A percentile compares a stretch with the other conserved stretches of the same genome.
phyloP scores from a whole-genome alignment of 768 basidiomycete genomes.

The Boletus subparvulus region DNA sequence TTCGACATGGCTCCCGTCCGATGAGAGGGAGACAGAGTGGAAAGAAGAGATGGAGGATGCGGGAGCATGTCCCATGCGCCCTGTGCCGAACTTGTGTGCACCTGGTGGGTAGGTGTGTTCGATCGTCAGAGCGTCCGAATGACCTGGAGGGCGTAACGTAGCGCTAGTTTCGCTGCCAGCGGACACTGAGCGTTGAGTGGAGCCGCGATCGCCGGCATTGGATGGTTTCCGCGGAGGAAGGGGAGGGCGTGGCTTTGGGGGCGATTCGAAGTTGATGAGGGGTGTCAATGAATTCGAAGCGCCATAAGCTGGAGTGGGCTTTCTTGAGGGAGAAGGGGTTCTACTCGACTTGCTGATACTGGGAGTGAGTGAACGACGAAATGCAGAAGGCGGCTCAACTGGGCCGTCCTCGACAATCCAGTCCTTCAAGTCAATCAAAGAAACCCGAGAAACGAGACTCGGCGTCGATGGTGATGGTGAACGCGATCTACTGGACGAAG shows the following conservation, averaged over 20 bases:
- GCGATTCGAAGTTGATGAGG: constrained; percentile 58
- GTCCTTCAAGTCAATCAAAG: constrained; percentile 69
- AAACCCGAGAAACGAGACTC: constrained; percentile 45
- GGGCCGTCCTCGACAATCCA: constrained; percentile 70
- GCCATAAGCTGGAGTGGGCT: neutral
- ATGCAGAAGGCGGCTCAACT: constrained; percentile 18
- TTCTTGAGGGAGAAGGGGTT: constrained; percentile 23
- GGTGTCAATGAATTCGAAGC: constrained; percentile 32
- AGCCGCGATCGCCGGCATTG: constrained; percentile 42
- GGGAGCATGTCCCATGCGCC: constrained; percentile 48
- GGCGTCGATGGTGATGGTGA: constrained; percentile 52
- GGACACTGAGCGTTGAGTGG: constrained; percentile 28
- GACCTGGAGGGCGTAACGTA: constrained; percentile 32
- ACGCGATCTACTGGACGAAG: constrained; percentile 22
- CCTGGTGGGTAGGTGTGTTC: constrained; percentile 57
- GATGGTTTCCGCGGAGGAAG: constrained; percentile 70
- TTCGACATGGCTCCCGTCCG: constrained; percentile 44
- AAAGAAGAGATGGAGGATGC: constrained; percentile 80
- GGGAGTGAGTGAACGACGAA: constrained; percentile 9
- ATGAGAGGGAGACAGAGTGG: constrained; percentile 79
- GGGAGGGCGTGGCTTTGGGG: constrained; percentile 51
- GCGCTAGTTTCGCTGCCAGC: constrained; percentile 13
- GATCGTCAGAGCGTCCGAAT: constrained; percentile 51
- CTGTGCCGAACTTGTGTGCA: constrained; percentile 35
- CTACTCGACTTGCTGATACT: constrained; percentile 22